Base-by-base conservation (phyloP, 331 rosid species). In the Rosa hybrid region DNA sequence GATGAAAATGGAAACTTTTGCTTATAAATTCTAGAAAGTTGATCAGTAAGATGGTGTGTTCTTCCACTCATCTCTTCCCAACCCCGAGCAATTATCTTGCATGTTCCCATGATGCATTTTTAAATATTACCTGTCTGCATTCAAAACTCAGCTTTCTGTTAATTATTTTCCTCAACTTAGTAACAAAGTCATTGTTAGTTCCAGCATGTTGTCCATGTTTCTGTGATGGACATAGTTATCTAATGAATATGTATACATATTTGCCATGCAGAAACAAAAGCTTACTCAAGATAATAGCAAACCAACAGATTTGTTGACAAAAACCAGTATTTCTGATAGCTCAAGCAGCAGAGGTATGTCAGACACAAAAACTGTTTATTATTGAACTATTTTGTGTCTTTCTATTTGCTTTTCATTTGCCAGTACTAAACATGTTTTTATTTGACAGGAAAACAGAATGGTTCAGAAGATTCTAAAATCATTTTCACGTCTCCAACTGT, bases 201-300 rank as follows among this genome's bases (percentile, higher is more conserved):
- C 7, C 10, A 27, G 10, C 69, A 64, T 20, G n/a, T 38, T 44
- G 30, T 70, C 51, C 48, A 6, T 71, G 7, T 79, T 6, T 20
- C 38, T 76, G 34, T 62, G 3, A 68, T 34, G 78, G 64, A 23
- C 27, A 13, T 63, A 39, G 46, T 62, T 60, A 77, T 23, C 80
- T 81, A 34, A 68, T 6, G 27, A 23, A 23, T 45, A 1, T 81
- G 53, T 79, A 38, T 75, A 73, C 63, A 49, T 30, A 12, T 71
- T 50, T 74, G 53, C 27, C 70, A 71, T 86, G 88, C 88, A 90
- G 98, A 89, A 77, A 74, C 87, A 42, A 82, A 89, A 81, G 84
- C 42, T 30, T 46, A 64, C 84, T 4, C 89, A 86, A 72, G 90
- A 83, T 83, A 60, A 84, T 23, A 46, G 68, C 65, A 82, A 81